Percentiles rank a stretch among this genome's conserved stretches.
These are phyloP conservation scores for Pulveroboletus sp. DNA, from an alignment of 768 basidiomycete genomes.

Conservation along the genomic window DNA sequence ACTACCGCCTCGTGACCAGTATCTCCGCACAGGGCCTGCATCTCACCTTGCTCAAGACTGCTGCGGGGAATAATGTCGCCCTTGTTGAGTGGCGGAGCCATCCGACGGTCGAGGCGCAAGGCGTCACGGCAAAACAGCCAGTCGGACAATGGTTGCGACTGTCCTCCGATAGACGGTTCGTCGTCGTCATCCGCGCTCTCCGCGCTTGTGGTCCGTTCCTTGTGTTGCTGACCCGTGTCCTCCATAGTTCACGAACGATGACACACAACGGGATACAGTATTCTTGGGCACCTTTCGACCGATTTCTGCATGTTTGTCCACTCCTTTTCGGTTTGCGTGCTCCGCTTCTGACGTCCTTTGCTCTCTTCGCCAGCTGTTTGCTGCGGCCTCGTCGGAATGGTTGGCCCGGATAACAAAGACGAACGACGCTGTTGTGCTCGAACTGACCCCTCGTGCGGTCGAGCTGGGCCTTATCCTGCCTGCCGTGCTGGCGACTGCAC, in stretches of 20 bases:
- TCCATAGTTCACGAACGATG: conserved; percentile 44
- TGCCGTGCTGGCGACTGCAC: conserved; percentile 45
- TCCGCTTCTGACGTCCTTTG: neutral
- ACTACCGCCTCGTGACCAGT: conserved; percentile 49
- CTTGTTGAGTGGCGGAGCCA: conserved; percentile 54
- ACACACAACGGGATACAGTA: conserved; percentile 45
- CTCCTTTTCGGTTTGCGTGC: neutral
- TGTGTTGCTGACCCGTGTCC: neutral
- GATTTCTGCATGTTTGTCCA: conserved; percentile 38
- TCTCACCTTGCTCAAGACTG: conserved; percentile 51
- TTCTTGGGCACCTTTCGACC: conserved; percentile 51
- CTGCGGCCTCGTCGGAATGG: conserved; percentile 35
- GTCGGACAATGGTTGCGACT: conserved; percentile 53
- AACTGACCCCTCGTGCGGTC: conserved; percentile 52
- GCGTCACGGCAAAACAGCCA: conserved; percentile 43
- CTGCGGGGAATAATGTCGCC: conserved; percentile 42
- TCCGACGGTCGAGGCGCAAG: conserved; percentile 50
- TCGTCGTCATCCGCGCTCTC: neutral
- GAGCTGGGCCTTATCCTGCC: conserved; percentile 51
- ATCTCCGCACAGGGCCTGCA: conserved; percentile 42
- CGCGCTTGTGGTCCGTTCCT: neutral
- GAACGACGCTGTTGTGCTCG: conserved; percentile 44
- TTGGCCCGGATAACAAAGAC: conserved; percentile 48
- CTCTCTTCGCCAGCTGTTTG: conserved; percentile 39
- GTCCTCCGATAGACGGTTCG: conserved; percentile 43